These are phyloP conservation scores for Cairneyella variabilis DNA, from an alignment of 495 filamentous ascomycete genomes.

Conservation along the genomic window DNA sequence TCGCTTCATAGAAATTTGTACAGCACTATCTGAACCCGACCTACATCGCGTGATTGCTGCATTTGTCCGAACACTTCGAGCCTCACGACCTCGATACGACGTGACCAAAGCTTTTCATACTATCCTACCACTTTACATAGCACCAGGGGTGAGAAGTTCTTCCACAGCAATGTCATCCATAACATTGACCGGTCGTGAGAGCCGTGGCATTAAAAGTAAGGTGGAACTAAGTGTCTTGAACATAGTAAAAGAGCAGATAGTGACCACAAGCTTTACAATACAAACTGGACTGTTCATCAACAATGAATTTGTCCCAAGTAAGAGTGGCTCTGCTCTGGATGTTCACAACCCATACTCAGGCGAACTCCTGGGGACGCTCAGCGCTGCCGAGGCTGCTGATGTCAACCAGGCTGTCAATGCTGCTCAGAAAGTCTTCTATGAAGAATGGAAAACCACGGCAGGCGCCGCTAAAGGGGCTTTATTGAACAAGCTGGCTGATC, in stretches of 20 bases:
- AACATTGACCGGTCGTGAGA: no score
- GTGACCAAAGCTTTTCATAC: no score
- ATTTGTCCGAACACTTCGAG: no score
- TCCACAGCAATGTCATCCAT: no score
- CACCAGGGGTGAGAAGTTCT: no score
- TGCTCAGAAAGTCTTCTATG: constrained; percentile 74
- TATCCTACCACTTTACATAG: no score
- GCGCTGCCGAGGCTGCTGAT: constrained; percentile 37
- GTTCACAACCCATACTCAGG: background rate
- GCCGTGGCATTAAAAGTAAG: no score
- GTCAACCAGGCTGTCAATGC: constrained; percentile 79
- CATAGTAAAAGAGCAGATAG: background rate
- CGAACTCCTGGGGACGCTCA: background rate
- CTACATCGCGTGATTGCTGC: no score
- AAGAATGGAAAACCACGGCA: constrained; percentile 70
- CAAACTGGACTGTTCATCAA: background rate
- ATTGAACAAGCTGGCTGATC: constrained; percentile 72
- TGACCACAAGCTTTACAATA: background rate
- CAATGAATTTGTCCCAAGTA: constrained; percentile 1
- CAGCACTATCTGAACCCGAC: no score
- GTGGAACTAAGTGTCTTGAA: no score
- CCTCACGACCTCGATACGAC: no score
- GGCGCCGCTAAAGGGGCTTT: constrained; percentile 66
- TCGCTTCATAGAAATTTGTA: no score
- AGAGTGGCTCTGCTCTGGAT: background rate